Base-by-base conservation (phyloP, 225 moss, liverwort and hornwort genomes). In the Polytrichum formosum region DNA sequence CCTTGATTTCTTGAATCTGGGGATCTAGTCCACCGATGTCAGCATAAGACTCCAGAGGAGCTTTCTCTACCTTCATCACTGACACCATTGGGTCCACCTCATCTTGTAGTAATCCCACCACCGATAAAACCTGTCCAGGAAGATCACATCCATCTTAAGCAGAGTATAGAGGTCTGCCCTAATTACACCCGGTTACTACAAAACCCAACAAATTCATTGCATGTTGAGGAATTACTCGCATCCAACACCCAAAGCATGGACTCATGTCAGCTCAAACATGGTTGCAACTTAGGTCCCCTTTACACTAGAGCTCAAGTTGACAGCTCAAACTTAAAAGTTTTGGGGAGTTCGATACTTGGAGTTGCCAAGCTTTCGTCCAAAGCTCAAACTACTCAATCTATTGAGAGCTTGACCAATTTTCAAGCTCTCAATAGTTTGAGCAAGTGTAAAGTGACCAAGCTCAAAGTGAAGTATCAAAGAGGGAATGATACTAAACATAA, bases 1-100 rank as follows among this genome's bases (percentile, higher is more conserved):
- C 97, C 77, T 98, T 94, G 6, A 98, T 98, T 76, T 98, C 97
- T 82, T 94, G 94, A 54, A 98, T 98, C 72, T 94, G 94, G 29
- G 97, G 90, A 84, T 98, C 97, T 77, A 98, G 79, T 28, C 97
- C 97, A 82, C 97, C 94, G 70, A 98, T 94, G 70, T 98, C 97
- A 28, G 97, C 94, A 65, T 98, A 98, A 4, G 97, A 98, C 79
- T 98, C 97, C 54, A 98, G 70, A 76, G 97, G 97, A 61, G 94
- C 97, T 75, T 98, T 94, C 55, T 98, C 97, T 59, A 98, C 97
- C 80, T 92, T 92, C 92, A 98, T 98, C 25, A 98, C 92, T 28
- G 94, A 98, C 28, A 98, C 97, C 97, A 94, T 94, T 29, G 94
- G 97, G 74, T 94, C 97, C 28, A 98, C 97, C 67, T 98, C 97